Conservation (phyloP, 208 protist genomes). For the Trypanosoma brucei region DNA sequence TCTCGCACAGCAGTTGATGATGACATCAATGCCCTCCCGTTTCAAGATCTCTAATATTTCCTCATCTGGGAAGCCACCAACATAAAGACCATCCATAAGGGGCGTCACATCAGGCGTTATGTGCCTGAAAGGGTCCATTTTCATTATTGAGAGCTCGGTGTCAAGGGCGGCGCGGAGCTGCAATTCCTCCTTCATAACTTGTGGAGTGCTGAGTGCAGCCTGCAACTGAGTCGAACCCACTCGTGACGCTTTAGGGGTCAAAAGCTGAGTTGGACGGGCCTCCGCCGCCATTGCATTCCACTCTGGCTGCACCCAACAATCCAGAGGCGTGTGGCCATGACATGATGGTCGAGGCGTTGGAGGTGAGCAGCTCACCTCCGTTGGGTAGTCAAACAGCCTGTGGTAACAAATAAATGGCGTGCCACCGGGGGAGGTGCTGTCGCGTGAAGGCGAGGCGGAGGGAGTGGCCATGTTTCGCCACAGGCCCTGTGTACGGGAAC, state of each 20-base stretch:
- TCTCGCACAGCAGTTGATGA: conserved; percentile 78
- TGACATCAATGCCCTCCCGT: conserved; percentile 41
- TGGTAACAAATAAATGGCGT: conserved; percentile 24
- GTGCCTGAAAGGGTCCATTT: conserved; percentile 18
- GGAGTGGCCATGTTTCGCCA: conserved; percentile 18
- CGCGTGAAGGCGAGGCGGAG: conserved; percentile 26
- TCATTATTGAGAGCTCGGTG: conserved; percentile 39
- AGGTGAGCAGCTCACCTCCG: conserved; percentile 16
- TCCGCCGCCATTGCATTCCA: neutral
- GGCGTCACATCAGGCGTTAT: conserved; percentile 44
- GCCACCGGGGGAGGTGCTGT: conserved; percentile 10
- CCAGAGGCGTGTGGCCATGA: neutral
- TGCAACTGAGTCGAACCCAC: conserved; percentile 1
- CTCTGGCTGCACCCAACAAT: neutral
- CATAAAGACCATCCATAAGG: conserved; percentile 50
- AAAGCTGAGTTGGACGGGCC: conserved; percentile 7
- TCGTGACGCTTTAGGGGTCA: conserved; percentile 17
- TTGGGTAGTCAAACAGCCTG: conserved; percentile 22
- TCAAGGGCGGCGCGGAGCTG: conserved; percentile 49
- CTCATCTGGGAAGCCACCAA: conserved; percentile 73
- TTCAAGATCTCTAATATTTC: conserved; percentile 50
- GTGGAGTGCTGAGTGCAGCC: conserved; percentile 56
- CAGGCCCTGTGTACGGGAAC: neutral
- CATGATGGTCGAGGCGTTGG: neutral
- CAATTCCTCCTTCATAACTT: conserved; percentile 36